These are phyloP conservation scores for Claviceps paspali DNA, from an alignment of 2,329 filamentous ascomycete genomes.

Conservation along the genomic window DNA sequence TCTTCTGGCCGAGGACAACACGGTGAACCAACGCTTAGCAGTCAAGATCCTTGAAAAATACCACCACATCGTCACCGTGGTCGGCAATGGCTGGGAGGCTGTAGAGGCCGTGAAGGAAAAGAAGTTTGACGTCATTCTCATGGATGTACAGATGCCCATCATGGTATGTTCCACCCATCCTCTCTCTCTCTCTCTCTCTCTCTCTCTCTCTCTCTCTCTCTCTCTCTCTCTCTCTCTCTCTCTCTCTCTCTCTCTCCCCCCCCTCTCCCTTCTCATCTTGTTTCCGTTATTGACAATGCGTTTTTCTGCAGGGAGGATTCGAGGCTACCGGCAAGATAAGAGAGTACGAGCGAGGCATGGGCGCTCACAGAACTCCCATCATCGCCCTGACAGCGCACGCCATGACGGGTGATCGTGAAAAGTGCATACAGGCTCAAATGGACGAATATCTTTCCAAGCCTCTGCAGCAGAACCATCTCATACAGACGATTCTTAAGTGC, in stretches of 20 bases:
- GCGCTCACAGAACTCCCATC: slow-evolving; percentile 75
- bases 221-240: not conserved
- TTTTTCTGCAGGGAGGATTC: slow-evolving; percentile 58
- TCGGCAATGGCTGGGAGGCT: slow-evolving; percentile 87
- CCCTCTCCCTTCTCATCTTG: no score
- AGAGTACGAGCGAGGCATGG: slow-evolving; percentile 76
- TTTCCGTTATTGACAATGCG: not conserved
- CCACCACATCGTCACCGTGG: slow-evolving; percentile 81
- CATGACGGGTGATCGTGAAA: slow-evolving; percentile 96
- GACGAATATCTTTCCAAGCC: slow-evolving; percentile 97
- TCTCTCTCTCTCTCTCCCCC: no score
- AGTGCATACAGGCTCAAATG: slow-evolving; percentile 98
- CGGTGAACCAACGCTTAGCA: slow-evolving; percentile 88
- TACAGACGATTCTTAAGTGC: slow-evolving; percentile 94
- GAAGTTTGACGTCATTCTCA: slow-evolving; percentile 90
- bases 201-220: no score
- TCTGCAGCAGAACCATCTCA: slow-evolving; percentile 89
- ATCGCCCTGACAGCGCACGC: slow-evolving; percentile 95
- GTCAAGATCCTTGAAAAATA: slow-evolving; percentile 97
- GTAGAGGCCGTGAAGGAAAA: slow-evolving; percentile 83
- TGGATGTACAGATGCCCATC: slow-evolving; percentile 99
- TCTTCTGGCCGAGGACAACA: slow-evolving; percentile 88
- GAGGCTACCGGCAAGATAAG: slow-evolving; percentile 94
- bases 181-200: not conserved
- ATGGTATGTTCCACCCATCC: slow-evolving; percentile 44